These are phyloP conservation scores for Trypanosoma cruzi DNA, from an alignment of 208 protist species.

Conservation along the genomic window DNA sequence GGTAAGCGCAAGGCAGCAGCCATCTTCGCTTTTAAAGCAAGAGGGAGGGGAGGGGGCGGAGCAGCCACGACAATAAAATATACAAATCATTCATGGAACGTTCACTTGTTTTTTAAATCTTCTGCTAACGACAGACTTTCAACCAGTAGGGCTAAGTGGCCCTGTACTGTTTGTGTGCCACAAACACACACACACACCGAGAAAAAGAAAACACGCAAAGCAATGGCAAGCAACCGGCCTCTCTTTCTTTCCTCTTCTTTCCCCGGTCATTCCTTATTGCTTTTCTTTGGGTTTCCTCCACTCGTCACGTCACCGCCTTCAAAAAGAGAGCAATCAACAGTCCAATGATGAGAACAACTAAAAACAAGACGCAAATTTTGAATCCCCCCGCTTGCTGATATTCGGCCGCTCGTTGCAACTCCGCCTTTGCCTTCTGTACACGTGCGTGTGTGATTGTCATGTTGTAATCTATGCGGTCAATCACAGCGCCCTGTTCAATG, in stretches of 20 bases:
- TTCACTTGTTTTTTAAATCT: too few species aligned
- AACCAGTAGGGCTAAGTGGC: background rate
- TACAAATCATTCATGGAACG: too few species aligned
- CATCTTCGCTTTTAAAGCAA: background rate
- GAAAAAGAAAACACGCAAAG: constrained; percentile 6
- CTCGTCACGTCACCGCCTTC: constrained; percentile 58
- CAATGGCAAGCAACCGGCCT: background rate
- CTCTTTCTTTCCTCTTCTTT: constrained; percentile 1
- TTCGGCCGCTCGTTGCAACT: constrained; percentile 90
- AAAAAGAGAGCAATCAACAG: constrained; percentile 89
- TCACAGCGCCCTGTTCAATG: constrained; percentile 94
- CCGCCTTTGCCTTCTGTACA: constrained; percentile 73
- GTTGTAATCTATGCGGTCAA: constrained; percentile 97
- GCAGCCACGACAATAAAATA: too few species aligned
- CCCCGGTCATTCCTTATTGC: constrained; percentile 1
- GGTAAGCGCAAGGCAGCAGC: background rate
- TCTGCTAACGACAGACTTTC: too few species aligned
- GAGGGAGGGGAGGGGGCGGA: background rate
- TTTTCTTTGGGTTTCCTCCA: too few species aligned
- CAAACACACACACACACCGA: too few species aligned
- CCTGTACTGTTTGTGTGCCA: background rate
- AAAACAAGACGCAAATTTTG: constrained; percentile 92
- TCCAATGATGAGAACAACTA: constrained; percentile 89
- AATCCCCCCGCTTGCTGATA: constrained; percentile 90
- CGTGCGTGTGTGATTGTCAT: constrained; percentile 91